Evolutionary conservation across 108 stramenopile genomes (phyloP).

Genomic region (Cyclotella distinguenda): DNA sequence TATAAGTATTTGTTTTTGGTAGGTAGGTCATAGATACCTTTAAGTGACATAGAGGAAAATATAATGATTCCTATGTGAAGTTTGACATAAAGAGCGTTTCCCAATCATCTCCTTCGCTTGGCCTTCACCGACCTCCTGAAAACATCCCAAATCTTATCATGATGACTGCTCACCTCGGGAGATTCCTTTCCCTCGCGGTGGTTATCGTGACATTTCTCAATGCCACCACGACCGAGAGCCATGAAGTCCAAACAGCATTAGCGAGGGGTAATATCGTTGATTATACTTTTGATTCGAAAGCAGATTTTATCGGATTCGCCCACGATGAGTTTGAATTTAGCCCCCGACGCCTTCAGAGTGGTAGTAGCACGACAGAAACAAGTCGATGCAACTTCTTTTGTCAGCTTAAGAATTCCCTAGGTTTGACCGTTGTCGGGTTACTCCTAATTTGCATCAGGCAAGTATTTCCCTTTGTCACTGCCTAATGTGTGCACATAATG

Average conservation of each 20-base stretch:
- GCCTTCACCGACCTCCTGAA: no score
- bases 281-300: background rate
- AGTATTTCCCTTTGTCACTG: background rate
- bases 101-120: no score
- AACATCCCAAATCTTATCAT: no score
- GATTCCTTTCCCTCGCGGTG: background rate
- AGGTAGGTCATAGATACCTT: no score
- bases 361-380: constrained; percentile 7
- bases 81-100: no score
- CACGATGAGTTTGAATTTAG: background rate
- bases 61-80: no score
- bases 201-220: background rate
- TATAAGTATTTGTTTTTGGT: no score
- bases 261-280: background rate
- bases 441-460: constrained; percentile 44
- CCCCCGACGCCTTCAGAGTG: constrained; percentile 7
- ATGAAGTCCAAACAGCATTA: background rate
- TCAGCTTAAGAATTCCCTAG: constrained; percentile 41
- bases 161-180: no score
- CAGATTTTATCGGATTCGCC: constrained; percentile 3
- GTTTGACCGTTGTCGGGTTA: constrained; percentile 47
- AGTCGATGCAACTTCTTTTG: constrained; percentile 44
- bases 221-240: background rate
- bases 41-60: no score
- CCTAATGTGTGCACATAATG: background rate